Base-by-base conservation (phyloP, 163 green algal species). In the Trebouxia gelatinosa region DNA sequence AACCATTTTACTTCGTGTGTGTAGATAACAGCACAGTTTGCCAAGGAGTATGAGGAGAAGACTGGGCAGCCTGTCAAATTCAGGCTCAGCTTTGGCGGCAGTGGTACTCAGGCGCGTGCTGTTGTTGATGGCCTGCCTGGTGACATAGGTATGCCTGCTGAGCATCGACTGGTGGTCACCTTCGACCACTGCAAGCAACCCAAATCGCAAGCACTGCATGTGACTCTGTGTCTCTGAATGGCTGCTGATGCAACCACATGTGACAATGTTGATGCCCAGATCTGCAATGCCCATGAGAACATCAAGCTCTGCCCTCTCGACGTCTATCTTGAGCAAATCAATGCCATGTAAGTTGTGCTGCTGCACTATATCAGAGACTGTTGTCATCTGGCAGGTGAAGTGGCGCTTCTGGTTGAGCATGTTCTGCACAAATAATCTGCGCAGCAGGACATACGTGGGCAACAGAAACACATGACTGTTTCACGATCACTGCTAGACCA, bases 101-200 rank as follows among this genome's bases (percentile, higher is more conserved):
- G 81, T 31, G 91, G 91, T 26, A 92, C 93, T 38, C 91, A 96
- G 85, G 89, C 91, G 6, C 87, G 92, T 64, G 92, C 92, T 0
- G 88, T 97, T 6, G 91, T 91, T 11, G 92, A 97, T 71, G 92
- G 92, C 39, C 79, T 97, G 58, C 91, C 90, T 5, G 91, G 86
- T 1, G 92, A 97, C 71, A 89, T 97, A 6, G 71, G 71, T 66
- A 11, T 28, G 70, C 23, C 17, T n/a, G n/a, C n/a, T n/a, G n/a
- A n/a, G n/a, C n/a, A n/a, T n/a, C n/a, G n/a, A n/a, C n/a, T n/a
- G n/a, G n/a, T n/a, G n/a, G n/a, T n/a, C n/a, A n/a, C n/a, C n/a
- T n/a, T n/a, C n/a, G n/a, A n/a, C n/a, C n/a, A n/a, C n/a, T n/a
- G n/a, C n/a, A n/a, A n/a, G n/a, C n/a, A n/a, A n/a, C n/a, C n/a